phyloP scores from a whole-genome alignment of 2,329 filamentous ascomycete species.

The Fusarium nelsonii region DNA sequence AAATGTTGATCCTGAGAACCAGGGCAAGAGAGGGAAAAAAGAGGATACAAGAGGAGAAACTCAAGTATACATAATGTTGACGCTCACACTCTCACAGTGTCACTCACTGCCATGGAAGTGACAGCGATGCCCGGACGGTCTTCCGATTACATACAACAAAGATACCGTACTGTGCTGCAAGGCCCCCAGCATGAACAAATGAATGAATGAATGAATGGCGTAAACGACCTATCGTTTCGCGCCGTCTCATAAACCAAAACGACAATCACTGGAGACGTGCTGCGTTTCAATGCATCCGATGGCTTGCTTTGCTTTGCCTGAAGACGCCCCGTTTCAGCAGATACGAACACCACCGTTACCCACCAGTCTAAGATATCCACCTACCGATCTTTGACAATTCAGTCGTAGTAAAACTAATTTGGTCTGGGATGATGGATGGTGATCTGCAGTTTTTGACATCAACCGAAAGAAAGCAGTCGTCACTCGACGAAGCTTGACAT shows the following conservation, averaged over 20 bases:
- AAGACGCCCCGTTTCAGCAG: conserved; percentile 16
- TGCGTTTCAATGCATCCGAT: conserved; percentile 24
- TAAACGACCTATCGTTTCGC: conserved; percentile 5
- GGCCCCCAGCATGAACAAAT: no score
- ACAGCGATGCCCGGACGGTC: conserved; percentile 1
- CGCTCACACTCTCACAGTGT: conserved; percentile 28
- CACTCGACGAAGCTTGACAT: conserved; percentile 4
- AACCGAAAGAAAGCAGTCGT: conserved; percentile 2
- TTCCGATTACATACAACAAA: conserved; percentile 6
- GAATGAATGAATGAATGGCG: not conserved
- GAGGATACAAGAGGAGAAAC: conserved; percentile 4
- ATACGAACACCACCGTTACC: conserved; percentile 4
- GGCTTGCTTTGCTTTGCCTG: conserved; percentile 11
- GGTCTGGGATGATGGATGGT: conserved; percentile 10
- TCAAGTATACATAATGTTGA: conserved; percentile 11
- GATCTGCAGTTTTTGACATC: conserved; percentile 18
- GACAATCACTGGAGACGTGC: conserved; percentile 30
- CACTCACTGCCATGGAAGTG: conserved; percentile 28
- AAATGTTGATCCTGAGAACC: conserved; percentile 4
- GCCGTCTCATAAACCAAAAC: conserved; percentile 18
- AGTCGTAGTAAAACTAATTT: conserved; percentile 1
- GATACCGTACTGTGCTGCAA: not conserved
- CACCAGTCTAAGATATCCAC: not conserved
- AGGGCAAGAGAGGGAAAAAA: not conserved
- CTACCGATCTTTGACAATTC: conserved; percentile 21